Conservation (phyloP, 1,284 basidiomycete genomes). For the Dichomitus squalens region DNA sequence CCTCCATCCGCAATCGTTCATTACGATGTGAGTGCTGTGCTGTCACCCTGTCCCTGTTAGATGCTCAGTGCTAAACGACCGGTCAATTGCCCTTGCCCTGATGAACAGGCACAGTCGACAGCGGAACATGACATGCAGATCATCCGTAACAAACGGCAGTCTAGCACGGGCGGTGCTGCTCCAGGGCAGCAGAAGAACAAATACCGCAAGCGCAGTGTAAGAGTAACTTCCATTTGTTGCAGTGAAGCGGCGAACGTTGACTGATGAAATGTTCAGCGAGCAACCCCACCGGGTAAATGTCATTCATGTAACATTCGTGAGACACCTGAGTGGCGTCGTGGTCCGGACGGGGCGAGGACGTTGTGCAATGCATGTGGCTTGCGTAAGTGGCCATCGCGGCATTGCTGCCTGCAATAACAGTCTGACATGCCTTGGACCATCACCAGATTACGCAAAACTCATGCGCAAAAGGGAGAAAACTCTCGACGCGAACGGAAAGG, state of each 20-base stretch:
- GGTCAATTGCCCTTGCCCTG: conserved; percentile 14
- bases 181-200: conserved; percentile 65
- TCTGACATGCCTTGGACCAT: conserved; percentile 7
- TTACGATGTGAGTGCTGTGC: conserved; percentile 31
- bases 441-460: conserved; percentile 74
- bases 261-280: conserved; percentile 51
- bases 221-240: conserved; percentile 35
- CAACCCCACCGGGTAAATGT: conserved; percentile 80
- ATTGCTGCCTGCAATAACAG: conserved; percentile 9
- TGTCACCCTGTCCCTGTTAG: conserved; percentile 12
- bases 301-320: conserved; percentile 83
- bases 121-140: conserved; percentile 82
- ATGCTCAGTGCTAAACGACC: conserved; percentile 15
- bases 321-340: conserved; percentile 82
- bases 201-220: conserved; percentile 79
- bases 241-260: conserved; percentile 33
- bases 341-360: conserved; percentile 78
- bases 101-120: conserved; percentile 45
- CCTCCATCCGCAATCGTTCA: conserved; percentile 13
- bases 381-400: conserved; percentile 52
- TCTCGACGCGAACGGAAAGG: conserved; percentile 49
- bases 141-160: conserved; percentile 74
- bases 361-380: conserved; percentile 82
- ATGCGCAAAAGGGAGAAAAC: conserved; percentile 73
- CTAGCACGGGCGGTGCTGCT: conserved; percentile 44